Evolutionary conservation across 768 basidiomycete genomes (phyloP), one percentile per base, ranked within the genome.

Genomic region (Rhodotorula babjevae): DNA sequence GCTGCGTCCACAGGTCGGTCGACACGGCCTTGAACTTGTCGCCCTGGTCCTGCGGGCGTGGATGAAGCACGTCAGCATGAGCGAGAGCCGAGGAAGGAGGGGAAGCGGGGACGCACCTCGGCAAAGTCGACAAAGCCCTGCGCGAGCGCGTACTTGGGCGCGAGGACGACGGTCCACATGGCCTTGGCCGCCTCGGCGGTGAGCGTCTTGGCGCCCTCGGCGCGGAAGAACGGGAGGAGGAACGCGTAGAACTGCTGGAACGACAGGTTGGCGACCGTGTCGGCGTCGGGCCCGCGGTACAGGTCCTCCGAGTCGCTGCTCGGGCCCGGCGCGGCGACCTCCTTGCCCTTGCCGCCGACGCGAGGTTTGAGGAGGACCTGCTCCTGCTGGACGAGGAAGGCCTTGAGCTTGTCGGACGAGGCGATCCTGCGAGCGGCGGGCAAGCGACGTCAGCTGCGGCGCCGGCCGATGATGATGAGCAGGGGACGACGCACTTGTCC

Each of bases 1-100:
- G 87, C 90, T 91, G 78, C 14, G 81, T 85, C 91, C 91, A 93
- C 16, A 92, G 81, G 81, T 93, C 91, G 78, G 90, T 90, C 80
- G 91, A 92, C 23, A 87, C 86, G 0, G 88, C 89, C 78, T 88
- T 91, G 81, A 90, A 91, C 8, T 82, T 84, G 14, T 84, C 85
- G 71, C 81, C 83, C 63, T 86, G 82, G 82, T 84, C 67, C 65
- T 67, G 62, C 67, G 50, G 31, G 23, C 50, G 25, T 1, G 21
- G 50, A 56, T 2, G 1, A 23, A 15, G 6, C 11, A 4, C 5
- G 19, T 9, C 52, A 70, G 69, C 15, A 1, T 14, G 3, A 21
- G 18, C 0, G 9, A n/a, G 23, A 27, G 2, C 2, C 7, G 11
- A 11, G 4, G 11, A 27, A 23, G 50, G 27, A 40, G 29, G 44